Conservation (phyloP, 345 rosid genomes). For the Melaleuca alternifolia region DNA sequence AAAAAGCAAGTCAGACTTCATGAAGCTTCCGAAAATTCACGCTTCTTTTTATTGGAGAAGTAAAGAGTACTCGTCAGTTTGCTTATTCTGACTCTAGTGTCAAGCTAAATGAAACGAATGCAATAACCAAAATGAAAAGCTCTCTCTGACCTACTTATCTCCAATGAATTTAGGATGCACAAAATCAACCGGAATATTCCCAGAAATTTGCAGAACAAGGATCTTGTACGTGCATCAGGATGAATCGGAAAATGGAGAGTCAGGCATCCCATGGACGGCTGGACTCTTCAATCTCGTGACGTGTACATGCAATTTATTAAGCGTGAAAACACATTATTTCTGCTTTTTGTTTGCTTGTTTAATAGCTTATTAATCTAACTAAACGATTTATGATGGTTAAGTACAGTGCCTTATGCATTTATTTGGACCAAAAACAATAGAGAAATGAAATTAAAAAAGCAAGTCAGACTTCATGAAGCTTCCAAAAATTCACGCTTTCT, state of each 20-base stretch:
- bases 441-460: background rate
- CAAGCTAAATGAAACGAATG: background rate
- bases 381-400: background rate
- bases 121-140: background rate
- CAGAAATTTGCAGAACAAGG: background rate
- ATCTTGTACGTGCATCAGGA: background rate
- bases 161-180: background rate
- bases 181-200: too few relatives aligned
- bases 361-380: background rate
- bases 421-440: background rate
- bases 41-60: background rate
- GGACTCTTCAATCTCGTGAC: background rate
- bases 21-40: background rate
- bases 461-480: background rate
- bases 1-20: background rate
- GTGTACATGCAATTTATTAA: background rate
- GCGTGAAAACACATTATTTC: background rate
- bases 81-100: background rate
- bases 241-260: background rate
- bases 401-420: background rate
- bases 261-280: background rate
- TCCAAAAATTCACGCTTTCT: background rate
- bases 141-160: background rate
- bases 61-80: background rate
- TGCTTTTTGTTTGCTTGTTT: background rate